Evolutionary conservation across 2,329 filamentous ascomycete genomes (phyloP).

Genomic region (Trichophaea hybrida): DNA sequence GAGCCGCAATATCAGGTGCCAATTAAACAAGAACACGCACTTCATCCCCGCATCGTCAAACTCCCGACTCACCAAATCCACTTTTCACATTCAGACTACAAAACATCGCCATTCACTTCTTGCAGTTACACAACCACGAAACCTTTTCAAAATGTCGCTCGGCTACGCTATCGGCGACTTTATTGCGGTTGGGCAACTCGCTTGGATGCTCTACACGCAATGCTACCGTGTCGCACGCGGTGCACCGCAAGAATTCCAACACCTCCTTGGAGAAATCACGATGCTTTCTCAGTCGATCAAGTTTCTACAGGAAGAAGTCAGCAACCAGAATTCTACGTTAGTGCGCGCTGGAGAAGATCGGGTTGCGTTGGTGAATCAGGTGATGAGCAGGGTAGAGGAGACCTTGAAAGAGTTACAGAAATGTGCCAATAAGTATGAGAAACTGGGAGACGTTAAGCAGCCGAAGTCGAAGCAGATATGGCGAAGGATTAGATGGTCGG

Average conservation of each 20-base stretch:
- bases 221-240: constrained; percentile 5
- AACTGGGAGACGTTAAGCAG: not conserved
- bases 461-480: constrained; percentile 1
- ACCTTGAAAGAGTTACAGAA: constrained; percentile 7
- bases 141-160: constrained; percentile 9
- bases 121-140: not conserved
- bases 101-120: too few species aligned
- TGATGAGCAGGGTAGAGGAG: not conserved
- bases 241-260: constrained; percentile 8
- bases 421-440: not conserved
- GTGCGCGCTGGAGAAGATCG: constrained; percentile 4
- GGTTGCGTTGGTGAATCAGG: constrained; percentile 5
- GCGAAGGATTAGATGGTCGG: constrained; percentile 10
- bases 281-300: constrained; percentile 4
- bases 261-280: constrained; percentile 2
- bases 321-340: constrained; percentile 6
- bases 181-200: constrained; percentile 9
- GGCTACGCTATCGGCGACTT: constrained; percentile 16
- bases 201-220: constrained; percentile 11
- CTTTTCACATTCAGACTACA: too few species aligned
- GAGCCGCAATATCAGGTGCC: too few species aligned
- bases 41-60: too few species aligned
- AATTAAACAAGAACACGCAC: too few species aligned
- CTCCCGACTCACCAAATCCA: too few species aligned
- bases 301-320: constrained; percentile 5